Evolutionary conservation across 2,329 filamentous ascomycete species (phyloP).

Genomic region (Pseudogymnoascus sp.): DNA sequence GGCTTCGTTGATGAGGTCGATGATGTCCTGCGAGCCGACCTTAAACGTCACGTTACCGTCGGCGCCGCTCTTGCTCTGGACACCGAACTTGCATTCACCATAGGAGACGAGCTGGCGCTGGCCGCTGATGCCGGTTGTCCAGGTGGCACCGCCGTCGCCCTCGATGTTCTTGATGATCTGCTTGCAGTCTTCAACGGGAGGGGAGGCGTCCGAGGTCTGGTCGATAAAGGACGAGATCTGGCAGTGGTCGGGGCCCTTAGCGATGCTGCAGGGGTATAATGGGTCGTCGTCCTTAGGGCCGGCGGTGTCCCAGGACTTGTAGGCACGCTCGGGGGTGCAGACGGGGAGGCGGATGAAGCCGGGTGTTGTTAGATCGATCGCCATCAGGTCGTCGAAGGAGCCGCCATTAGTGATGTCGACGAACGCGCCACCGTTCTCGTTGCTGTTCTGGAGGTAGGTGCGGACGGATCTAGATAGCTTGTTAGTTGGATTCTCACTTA

Average conservation of each 20-base stretch:
- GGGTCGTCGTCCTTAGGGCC: conserved; percentile 15
- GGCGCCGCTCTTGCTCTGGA: conserved; percentile 23
- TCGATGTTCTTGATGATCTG: conserved; percentile 33
- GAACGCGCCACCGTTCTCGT: conserved; percentile 27
- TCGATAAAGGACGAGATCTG: conserved; percentile 31
- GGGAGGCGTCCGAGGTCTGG: conserved; percentile 32
- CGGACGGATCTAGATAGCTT: conserved; percentile 22
- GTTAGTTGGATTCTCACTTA: not conserved
- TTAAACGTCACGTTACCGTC: conserved; percentile 29
- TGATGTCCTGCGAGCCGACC: conserved; percentile 31
- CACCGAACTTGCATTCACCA: conserved; percentile 32
- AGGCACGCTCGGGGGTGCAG: conserved; percentile 33
- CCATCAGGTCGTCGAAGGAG: conserved; percentile 47
- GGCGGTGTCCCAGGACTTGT: conserved; percentile 29
- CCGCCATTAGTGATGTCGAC: conserved; percentile 27
- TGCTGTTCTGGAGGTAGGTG: conserved; percentile 29
- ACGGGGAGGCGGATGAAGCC: conserved; percentile 36
- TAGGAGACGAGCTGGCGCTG: conserved; percentile 25
- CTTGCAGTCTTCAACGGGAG: conserved; percentile 32
- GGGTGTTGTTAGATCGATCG: conserved; percentile 31
- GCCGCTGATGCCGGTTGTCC: conserved; percentile 18
- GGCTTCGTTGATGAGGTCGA: conserved; percentile 32
- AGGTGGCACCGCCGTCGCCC: conserved; percentile 19
- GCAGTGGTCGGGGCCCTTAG: conserved; percentile 26
- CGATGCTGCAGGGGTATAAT: conserved; percentile 33